These are phyloP conservation scores for Arabidopsis lyrata DNA, from an alignment of 441 rosid species.

Conservation along the genomic window DNA sequence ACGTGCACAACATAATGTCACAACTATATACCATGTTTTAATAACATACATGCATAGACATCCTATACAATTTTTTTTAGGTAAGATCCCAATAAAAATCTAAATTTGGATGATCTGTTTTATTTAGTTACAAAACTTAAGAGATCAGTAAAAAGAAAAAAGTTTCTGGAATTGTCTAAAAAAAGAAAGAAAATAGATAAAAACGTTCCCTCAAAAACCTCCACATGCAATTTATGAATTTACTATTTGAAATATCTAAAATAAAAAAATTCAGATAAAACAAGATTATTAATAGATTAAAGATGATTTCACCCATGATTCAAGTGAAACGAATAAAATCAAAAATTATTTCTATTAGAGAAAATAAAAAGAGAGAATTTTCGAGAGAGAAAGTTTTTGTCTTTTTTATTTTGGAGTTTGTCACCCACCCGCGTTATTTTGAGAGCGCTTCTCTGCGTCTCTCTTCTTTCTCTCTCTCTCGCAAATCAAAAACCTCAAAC, in stretches of 20 bases:
- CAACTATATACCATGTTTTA: constrained; percentile 32
- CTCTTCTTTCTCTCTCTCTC: constrained; percentile 34
- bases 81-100: constrained; percentile 7
- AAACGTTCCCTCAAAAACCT: constrained; percentile 24
- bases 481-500: constrained; percentile 43
- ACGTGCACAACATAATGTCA: constrained; percentile 46
- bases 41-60: constrained; percentile 10
- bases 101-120: constrained; percentile 34
- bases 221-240: constrained; percentile 32
- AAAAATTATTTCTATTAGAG: neutral
- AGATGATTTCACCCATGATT: neutral
- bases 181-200: constrained; percentile 27
- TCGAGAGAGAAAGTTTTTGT: constrained; percentile 24
- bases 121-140: constrained; percentile 31
- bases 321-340: constrained; percentile 32
- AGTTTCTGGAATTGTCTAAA: constrained; percentile 33
- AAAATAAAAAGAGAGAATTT: neutral
- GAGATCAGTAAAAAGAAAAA: constrained; percentile 10
- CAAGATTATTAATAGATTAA: constrained; percentile 32
- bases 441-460: constrained; percentile 43
- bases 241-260: constrained; percentile 33
- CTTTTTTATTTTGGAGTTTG: constrained; percentile 24
- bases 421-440: constrained; percentile 41
- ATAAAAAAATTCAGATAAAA: neutral
- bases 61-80: neutral